Percentiles rank a stretch among this genome's conserved stretches.
phyloP scores from a whole-genome alignment of 371 early-diverging fungal genomes.

The Parasitella parasitica region DNA sequence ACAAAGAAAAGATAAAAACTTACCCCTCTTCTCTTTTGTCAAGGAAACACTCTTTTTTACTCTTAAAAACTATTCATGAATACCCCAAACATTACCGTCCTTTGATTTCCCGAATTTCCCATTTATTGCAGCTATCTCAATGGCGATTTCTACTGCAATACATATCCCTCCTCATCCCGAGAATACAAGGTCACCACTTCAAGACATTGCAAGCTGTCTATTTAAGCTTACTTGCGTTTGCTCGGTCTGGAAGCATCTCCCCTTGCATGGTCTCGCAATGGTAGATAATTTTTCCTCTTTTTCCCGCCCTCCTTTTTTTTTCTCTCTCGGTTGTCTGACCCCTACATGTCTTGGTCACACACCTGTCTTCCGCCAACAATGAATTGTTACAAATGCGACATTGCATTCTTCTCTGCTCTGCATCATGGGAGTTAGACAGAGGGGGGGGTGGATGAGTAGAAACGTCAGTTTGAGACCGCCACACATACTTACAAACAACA shows the following conservation, averaged over 20 bases:
- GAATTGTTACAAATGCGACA: not conserved
- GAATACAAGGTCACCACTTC: not conserved
- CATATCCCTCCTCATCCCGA: not conserved
- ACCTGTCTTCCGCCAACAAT: not conserved
- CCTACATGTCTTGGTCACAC: not conserved
- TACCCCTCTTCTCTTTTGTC: not conserved
- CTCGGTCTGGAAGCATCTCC: not conserved
- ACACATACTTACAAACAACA: conserved; percentile 4
- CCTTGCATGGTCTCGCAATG: not conserved
- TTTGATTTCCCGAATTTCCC: not conserved
- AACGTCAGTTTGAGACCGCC: not conserved
- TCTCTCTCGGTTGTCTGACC: not conserved
- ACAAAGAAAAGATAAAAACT: not conserved
- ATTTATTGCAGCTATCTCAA: not conserved
- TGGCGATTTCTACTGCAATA: not conserved
- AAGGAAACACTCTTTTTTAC: not conserved
- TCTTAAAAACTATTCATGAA: not conserved
- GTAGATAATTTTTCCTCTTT: too few relatives aligned
- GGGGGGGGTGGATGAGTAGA: not conserved
- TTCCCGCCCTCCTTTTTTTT: not conserved
- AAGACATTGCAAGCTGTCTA: not conserved
- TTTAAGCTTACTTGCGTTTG: not conserved
- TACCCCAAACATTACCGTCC: not conserved
- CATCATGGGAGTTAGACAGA: too few relatives aligned
- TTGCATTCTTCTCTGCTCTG: too few relatives aligned